phyloP scores from a whole-genome alignment of 768 basidiomycete genomes.

The Tricholoma matsutake region DNA sequence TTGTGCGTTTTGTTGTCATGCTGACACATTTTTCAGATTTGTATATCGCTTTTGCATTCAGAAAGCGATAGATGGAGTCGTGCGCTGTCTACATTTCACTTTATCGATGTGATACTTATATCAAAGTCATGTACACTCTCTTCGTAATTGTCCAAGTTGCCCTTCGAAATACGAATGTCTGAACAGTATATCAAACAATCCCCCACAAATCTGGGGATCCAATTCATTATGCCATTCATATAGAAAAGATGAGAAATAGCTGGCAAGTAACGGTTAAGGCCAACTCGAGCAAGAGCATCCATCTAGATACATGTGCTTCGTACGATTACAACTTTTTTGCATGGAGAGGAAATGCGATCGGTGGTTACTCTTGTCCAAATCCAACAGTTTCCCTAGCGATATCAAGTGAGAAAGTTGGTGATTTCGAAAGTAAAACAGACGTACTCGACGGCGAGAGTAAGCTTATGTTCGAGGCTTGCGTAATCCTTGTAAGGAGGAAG shows the following conservation, averaged over 20 bases:
- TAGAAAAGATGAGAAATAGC: neutral
- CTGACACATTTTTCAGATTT: conserved; percentile 55
- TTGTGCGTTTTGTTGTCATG: conserved; percentile 1
- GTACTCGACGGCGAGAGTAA: conserved; percentile 91
- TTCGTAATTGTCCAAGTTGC: too few relatives aligned
- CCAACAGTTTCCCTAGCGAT: conserved; percentile 80
- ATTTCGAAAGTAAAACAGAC: conserved; percentile 31
- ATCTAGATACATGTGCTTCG: conserved; percentile 3
- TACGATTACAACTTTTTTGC: conserved; percentile 11
- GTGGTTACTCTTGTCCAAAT: conserved; percentile 82
- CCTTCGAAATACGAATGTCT: too few relatives aligned
- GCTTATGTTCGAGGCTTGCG: conserved; percentile 89
- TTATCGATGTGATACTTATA: neutral
- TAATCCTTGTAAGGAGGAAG: conserved; percentile 98
- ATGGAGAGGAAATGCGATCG: conserved; percentile 7
- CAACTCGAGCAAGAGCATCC: neutral
- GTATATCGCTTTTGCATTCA: conserved; percentile 91
- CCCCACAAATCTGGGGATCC: neutral
- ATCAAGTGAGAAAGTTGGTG: conserved; percentile 15
- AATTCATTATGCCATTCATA: neutral
- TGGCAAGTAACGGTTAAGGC: conserved; percentile 1
- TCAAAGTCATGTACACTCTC: neutral
- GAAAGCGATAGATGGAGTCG: conserved; percentile 45
- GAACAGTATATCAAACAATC: neutral
- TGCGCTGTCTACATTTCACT: neutral